Evolutionary conservation across 2,329 filamentous ascomycete species (phyloP).

Genomic region (Dactylellina parvicollis): DNA sequence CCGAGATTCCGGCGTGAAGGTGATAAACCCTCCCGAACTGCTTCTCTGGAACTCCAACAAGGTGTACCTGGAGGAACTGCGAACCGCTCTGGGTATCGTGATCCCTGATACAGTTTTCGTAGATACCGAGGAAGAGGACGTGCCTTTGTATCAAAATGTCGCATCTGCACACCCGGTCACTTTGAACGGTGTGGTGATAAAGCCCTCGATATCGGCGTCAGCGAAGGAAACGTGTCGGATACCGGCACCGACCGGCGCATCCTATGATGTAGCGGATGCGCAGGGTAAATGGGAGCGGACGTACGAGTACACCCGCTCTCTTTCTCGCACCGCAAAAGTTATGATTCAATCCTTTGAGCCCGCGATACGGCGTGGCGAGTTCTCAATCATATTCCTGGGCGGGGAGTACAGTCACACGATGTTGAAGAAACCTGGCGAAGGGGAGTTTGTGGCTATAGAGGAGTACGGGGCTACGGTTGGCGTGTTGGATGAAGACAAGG

Average conservation of each 20-base stretch:
- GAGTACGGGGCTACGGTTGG: conserved; percentile 7
- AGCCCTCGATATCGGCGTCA: conserved; percentile 38
- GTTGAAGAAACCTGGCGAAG: conserved; percentile 16
- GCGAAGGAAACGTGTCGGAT: conserved; percentile 21
- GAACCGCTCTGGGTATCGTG: neutral
- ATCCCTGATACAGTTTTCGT: conserved; percentile 29
- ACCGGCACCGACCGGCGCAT: neutral
- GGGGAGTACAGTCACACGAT: conserved; percentile 46
- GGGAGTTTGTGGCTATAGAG: conserved; percentile 14
- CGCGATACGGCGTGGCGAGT: conserved; percentile 26
- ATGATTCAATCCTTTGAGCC: conserved; percentile 35
- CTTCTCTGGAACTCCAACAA: conserved; percentile 38
- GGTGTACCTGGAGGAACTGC: conserved; percentile 19
- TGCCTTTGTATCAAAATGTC: conserved; percentile 11
- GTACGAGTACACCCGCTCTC: conserved; percentile 8
- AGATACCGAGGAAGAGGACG: neutral
- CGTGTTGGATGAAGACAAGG: neutral
- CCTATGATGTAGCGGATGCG: conserved; percentile 9
- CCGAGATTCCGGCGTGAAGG: neutral
- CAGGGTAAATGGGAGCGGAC: conserved; percentile 4
- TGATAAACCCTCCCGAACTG: conserved; percentile 16
- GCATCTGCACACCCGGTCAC: neutral
- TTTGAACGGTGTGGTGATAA: conserved; percentile 9
- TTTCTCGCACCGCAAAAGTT: conserved; percentile 9
- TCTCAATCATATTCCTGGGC: conserved; percentile 26